phyloP scores from a whole-genome alignment of 202 grass and related monocot genomes.

The Setaria italica region DNA sequence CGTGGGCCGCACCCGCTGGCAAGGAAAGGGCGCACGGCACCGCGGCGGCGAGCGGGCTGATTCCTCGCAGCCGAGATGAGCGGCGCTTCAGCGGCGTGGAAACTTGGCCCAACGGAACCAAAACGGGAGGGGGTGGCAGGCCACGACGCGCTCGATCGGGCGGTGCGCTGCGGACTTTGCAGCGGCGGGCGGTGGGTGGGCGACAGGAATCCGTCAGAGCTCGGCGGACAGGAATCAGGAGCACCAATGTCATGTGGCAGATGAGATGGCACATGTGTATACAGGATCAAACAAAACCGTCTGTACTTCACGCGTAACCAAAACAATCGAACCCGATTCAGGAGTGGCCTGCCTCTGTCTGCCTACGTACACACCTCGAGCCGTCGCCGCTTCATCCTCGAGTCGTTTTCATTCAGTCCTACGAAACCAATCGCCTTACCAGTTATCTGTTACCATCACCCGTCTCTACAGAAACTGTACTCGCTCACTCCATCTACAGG shows the following conservation, averaged over 20 bases:
- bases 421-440: background rate
- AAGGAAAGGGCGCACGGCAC: no score
- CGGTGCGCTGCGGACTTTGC: background rate
- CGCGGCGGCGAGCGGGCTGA: no score
- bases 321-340: slow-evolving; percentile 29
- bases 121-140: no score
- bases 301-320: background rate
- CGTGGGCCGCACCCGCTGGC: no score
- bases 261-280: no score
- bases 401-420: background rate
- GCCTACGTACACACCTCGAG: slow-evolving; percentile 5
- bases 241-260: no score
- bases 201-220: background rate
- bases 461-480: slow-evolving; percentile 27
- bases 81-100: no score
- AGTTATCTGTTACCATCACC: background rate
- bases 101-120: no score
- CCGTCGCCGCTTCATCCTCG: background rate
- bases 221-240: background rate
- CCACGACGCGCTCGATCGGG: background rate
- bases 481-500: background rate
- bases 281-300: background rate
- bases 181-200: background rate
- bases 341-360: background rate
- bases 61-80: no score